phyloP scores from a whole-genome alignment of 495 filamentous ascomycete species.

The Lasiosphaeria ovina region DNA sequence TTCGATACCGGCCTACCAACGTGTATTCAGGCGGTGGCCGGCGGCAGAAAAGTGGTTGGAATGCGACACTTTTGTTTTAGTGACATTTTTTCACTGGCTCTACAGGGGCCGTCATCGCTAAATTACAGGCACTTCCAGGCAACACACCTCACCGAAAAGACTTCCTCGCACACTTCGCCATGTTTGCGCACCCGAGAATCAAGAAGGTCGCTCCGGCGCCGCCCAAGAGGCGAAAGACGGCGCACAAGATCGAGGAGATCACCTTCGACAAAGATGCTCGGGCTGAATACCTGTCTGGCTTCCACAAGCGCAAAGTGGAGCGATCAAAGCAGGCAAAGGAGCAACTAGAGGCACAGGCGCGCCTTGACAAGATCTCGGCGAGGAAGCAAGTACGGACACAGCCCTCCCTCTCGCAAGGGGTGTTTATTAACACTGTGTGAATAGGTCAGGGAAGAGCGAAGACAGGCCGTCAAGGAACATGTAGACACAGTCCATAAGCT shows the following conservation, averaged over 20 bases:
- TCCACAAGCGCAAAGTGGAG: slow-evolving; percentile 90
- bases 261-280: slow-evolving; percentile 76
- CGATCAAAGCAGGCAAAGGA: slow-evolving; percentile 81
- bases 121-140: slow-evolving; percentile 25
- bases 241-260: slow-evolving; percentile 67
- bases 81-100: not conserved
- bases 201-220: slow-evolving; percentile 51
- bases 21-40: not conserved
- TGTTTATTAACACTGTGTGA: too few relatives aligned
- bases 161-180: slow-evolving; percentile 21
- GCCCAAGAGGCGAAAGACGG: slow-evolving; percentile 64
- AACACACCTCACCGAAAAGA: slow-evolving; percentile 19
- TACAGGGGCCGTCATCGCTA: slow-evolving; percentile 6
- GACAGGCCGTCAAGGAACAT: slow-evolving; percentile 73
- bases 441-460: slow-evolving; percentile 77
- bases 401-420: not conserved
- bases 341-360: slow-evolving; percentile 65
- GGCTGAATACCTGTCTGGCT: slow-evolving; percentile 86
- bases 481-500: slow-evolving; percentile 68
- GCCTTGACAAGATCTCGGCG: slow-evolving; percentile 67
- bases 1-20: not conserved
- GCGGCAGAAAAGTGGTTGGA: not conserved
- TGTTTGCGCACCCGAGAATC: slow-evolving; percentile 50
- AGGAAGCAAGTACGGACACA: slow-evolving; percentile 65
- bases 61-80: not conserved